Evolutionary conservation across 1,284 basidiomycete genomes (phyloP), one percentile per base, ranked within the genome.

Genomic region (Peniophora sp.): DNA sequence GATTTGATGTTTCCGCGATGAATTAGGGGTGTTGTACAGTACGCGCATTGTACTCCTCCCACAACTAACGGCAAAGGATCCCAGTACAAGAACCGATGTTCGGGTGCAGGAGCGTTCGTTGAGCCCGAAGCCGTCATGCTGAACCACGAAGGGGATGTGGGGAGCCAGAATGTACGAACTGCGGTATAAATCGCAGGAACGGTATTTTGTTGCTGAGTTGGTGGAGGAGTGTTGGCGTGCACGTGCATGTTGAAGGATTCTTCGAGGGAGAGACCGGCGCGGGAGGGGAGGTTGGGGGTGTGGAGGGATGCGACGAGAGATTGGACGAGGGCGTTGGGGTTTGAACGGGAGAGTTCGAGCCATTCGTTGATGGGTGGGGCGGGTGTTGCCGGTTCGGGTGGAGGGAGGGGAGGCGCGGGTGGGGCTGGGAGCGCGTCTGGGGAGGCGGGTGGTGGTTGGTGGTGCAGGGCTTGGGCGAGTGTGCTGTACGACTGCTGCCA

Each of bases 131-230:
- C 80, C 5, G 85, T 86, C 35, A 88, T 69, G 0, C 81, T 78
- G 58, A 89, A 85, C 61, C 86, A 88, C 0, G 79, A 70, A 0
- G 86, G 84, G 0, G 83, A 86, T 0, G 77, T 79, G 0, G 85
- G 85, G 11, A 89, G 70, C 85, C 86, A 89, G 57, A 89, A 89
- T 0, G 86, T 87, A 62, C 83, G 85, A 41, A 88, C 69, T 53
- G 84, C 75, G 3, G 79, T 83, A 61, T 89, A 89, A 0, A 86
- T 65, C 0, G 78, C 76, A 0, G 85, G 85, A 43, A 83, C 81
- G 14, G 75, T 63, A 6, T 5, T 6, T 12, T 6, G 27, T 32
- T 5, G 27, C 48, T 77, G 75, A 57, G 50, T 49, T 70, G 60
- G 56, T 66, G 58, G 19, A 2, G 74, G 69, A 0, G 78, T 69